These are phyloP conservation scores for Eucalyptus grandis DNA, from an alignment of 345 rosid species.

Conservation along the genomic window DNA sequence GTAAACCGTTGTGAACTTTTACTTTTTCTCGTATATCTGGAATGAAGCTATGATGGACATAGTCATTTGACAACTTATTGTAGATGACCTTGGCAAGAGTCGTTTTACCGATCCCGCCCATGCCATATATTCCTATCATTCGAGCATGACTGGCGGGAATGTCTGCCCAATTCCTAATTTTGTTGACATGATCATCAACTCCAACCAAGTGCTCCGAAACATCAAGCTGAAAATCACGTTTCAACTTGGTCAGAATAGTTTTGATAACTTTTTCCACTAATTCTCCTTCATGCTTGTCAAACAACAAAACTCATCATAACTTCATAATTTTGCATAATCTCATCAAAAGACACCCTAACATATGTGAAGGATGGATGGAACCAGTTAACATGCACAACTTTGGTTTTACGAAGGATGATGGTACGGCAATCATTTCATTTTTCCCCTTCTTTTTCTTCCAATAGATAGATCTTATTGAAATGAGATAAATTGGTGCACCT, in stretches of 20 bases:
- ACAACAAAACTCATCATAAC: neutral
- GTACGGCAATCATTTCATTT: accelerated
- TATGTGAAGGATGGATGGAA: too few relatives aligned
- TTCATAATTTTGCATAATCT: accelerated
- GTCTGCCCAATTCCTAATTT: neutral
- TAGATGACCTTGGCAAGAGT: neutral
- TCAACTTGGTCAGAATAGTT: too few relatives aligned
- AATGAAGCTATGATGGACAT: neutral
- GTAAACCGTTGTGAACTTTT: accelerated
- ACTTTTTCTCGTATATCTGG: neutral
- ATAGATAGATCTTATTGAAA: too few relatives aligned
- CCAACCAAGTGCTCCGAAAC: neutral
- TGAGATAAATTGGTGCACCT: too few relatives aligned
- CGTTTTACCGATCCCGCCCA: neutral
- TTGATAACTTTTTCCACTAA: neutral
- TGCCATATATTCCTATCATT: neutral
- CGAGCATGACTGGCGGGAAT: neutral
- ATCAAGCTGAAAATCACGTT: accelerated
- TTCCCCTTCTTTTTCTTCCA: accelerated
- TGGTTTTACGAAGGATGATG: too few relatives aligned
- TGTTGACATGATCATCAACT: neutral
- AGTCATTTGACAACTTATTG: accelerated
- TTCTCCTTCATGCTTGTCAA: neutral
- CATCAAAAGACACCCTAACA: too few relatives aligned
- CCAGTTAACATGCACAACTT: too few relatives aligned